A percentile compares a stretch with the other conserved stretches of the same genome.
Conservation (phyloP, 148 eudicot species). For the Rhododendron ovatum region DNA sequence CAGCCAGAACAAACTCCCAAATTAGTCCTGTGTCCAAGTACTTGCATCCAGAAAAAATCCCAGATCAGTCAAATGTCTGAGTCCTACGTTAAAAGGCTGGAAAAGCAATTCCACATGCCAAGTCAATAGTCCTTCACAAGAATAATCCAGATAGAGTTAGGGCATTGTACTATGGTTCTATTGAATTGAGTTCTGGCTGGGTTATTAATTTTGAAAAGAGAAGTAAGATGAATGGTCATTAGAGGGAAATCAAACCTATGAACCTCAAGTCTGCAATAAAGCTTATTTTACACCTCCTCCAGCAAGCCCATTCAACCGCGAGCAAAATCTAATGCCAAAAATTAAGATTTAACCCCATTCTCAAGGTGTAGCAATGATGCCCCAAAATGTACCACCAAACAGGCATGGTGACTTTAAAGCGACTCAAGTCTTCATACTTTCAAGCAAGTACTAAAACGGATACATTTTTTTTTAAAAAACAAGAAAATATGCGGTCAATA, state of each 20-base stretch:
- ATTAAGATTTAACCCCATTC: background rate
- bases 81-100: background rate
- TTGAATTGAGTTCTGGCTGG: background rate
- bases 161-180: background rate
- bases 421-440: background rate
- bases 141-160: background rate
- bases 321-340: background rate
- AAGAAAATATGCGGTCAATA: no score
- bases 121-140: background rate
- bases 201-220: background rate
- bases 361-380: background rate
- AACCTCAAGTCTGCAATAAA: background rate
- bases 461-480: background rate
- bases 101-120: background rate
- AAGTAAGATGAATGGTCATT: background rate
- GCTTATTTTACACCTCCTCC: background rate
- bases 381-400: background rate
- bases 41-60: slow-evolving; percentile 28
- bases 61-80: background rate
- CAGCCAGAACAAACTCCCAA: slow-evolving; percentile 1
- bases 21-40: slow-evolving; percentile 3
- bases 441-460: background rate
- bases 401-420: background rate
- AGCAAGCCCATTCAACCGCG: background rate
- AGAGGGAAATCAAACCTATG: background rate